Evolutionary conservation across 2,329 filamentous ascomycete species (phyloP).

Genomic region (Tolypocladium nubicola): DNA sequence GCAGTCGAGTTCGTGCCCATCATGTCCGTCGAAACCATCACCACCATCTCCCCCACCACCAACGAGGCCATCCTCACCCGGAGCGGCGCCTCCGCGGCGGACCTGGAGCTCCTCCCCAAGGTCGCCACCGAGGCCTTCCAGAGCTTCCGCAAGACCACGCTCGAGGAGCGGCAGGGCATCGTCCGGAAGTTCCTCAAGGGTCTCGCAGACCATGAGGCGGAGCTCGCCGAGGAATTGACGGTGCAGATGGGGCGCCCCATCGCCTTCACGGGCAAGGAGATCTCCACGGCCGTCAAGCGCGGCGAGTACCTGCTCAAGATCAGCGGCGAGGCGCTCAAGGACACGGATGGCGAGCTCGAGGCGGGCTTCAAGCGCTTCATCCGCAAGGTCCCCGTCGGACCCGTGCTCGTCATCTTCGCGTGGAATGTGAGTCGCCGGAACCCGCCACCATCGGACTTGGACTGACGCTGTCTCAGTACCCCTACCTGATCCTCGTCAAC

Average conservation of each 20-base stretch:
- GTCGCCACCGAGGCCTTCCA: constrained; percentile 66
- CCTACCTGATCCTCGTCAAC: constrained; percentile 88
- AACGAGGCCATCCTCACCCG: constrained; percentile 76
- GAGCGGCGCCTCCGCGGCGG: constrained; percentile 58
- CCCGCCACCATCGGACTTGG: neutral
- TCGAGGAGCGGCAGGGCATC: constrained; percentile 68
- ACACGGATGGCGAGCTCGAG: constrained; percentile 74
- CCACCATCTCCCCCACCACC: constrained; percentile 82
- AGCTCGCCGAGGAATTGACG: constrained; percentile 73
- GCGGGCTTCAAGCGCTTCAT: constrained; percentile 87
- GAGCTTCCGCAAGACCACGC: constrained; percentile 62
- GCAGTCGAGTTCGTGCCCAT: constrained; percentile 9
- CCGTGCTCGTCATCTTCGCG: constrained; percentile 80
- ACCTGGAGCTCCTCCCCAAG: constrained; percentile 62
- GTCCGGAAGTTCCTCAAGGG: constrained; percentile 69
- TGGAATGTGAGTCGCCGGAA: constrained; percentile 69
- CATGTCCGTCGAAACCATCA: constrained; percentile 56
- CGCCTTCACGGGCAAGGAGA: constrained; percentile 72
- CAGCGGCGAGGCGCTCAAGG: constrained; percentile 64
- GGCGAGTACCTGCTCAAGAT: constrained; percentile 81
- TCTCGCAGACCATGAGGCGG: constrained; percentile 62
- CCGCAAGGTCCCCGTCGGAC: constrained; percentile 77
- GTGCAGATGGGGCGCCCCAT: constrained; percentile 95
- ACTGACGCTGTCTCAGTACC: constrained; percentile 51
- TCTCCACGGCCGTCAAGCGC: constrained; percentile 75